Evolutionary conservation across 1,139 yeast species (phyloP).

Genomic region (Zhuliangozyma parablackwelliae): DNA sequence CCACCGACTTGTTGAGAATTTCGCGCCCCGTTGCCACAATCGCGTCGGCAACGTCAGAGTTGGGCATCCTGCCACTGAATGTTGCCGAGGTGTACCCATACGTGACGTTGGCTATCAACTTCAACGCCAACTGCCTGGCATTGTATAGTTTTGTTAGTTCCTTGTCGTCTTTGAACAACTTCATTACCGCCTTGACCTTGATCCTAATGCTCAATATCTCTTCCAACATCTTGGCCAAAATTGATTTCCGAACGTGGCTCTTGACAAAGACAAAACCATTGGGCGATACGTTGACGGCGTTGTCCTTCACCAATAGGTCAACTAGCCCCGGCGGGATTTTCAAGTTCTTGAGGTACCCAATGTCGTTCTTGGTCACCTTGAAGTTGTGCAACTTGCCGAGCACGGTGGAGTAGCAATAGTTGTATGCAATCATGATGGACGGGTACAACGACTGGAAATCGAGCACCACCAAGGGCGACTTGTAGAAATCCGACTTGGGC

Average conservation of each 20-base stretch:
- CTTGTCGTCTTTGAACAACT: slow-evolving; percentile 39
- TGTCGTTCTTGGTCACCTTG: slow-evolving; percentile 30
- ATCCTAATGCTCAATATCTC: slow-evolving; percentile 80
- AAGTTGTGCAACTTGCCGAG: slow-evolving; percentile 64
- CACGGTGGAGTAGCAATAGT: slow-evolving; percentile 85
- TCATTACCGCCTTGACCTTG: slow-evolving; percentile 73
- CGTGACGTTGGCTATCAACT: slow-evolving; percentile 89
- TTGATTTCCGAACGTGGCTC: slow-evolving; percentile 59
- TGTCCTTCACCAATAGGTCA: slow-evolving; percentile 46
- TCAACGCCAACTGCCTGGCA: slow-evolving; percentile 80
- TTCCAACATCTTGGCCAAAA: slow-evolving; percentile 76
- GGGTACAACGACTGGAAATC: slow-evolving; percentile 96
- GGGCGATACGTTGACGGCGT: slow-evolving; percentile 64
- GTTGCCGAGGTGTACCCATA: slow-evolving; percentile 95
- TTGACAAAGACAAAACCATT: slow-evolving; percentile 82
- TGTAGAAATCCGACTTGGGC: slow-evolving; percentile 79
- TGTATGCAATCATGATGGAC: slow-evolving; percentile 85
- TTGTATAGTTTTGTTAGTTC: slow-evolving; percentile 56
- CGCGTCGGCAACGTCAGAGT: slow-evolving; percentile 90
- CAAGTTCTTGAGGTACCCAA: slow-evolving; percentile 40
- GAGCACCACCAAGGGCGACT: slow-evolving; percentile 81
- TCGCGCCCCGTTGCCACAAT: slow-evolving; percentile 91
- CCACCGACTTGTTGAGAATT: slow-evolving; percentile 67
- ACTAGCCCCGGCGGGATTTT: slow-evolving; percentile 56
- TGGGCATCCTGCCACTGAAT: slow-evolving; percentile 95